phyloP scores from a whole-genome alignment of 2,329 filamentous ascomycete species.

The Pseudogymnoascus sp. region DNA sequence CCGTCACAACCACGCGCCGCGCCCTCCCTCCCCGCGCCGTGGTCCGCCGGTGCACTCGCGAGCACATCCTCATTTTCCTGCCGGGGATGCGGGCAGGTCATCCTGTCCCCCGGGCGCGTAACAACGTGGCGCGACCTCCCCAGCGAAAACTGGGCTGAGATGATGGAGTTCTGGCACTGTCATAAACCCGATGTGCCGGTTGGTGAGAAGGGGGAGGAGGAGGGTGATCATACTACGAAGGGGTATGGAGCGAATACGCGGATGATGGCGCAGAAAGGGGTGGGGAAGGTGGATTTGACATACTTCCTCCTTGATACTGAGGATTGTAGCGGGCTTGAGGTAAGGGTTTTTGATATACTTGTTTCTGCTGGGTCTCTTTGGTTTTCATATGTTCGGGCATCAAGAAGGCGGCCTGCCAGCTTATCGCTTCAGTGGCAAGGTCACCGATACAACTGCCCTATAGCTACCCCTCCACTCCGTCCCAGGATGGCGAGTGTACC shows the following conservation, averaged over 20 bases:
- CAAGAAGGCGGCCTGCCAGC: conserved; percentile 58
- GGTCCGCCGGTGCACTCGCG: conserved; percentile 46
- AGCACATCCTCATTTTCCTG: conserved; percentile 28
- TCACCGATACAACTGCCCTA: conserved; percentile 65
- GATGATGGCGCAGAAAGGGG: conserved; percentile 55
- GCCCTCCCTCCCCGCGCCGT: conserved; percentile 26
- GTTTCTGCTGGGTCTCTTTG: conserved; percentile 13
- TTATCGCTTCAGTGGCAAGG: conserved; percentile 42
- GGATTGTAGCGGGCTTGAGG: conserved; percentile 50
- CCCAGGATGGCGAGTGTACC: conserved; percentile 30
- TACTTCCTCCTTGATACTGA: conserved; percentile 62
- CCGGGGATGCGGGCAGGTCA: conserved; percentile 37
- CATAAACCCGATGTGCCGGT: conserved; percentile 71
- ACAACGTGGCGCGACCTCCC: conserved; percentile 82
- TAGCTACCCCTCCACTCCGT: conserved; percentile 33
- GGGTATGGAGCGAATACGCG: conserved; percentile 78
- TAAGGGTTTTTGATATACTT: conserved; percentile 26
- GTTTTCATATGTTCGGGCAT: conserved; percentile 33
- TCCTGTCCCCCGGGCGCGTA: conserved; percentile 34
- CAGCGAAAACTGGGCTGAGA: conserved; percentile 96
- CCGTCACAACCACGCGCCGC: conserved; percentile 16
- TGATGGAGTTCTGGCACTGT: conserved; percentile 99
- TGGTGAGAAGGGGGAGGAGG: conserved; percentile 18
- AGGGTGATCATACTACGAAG: conserved; percentile 44
- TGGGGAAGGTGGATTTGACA: conserved; percentile 74